phyloP scores from a whole-genome alignment of 345 rosid genomes.

The Salix dunnii region DNA sequence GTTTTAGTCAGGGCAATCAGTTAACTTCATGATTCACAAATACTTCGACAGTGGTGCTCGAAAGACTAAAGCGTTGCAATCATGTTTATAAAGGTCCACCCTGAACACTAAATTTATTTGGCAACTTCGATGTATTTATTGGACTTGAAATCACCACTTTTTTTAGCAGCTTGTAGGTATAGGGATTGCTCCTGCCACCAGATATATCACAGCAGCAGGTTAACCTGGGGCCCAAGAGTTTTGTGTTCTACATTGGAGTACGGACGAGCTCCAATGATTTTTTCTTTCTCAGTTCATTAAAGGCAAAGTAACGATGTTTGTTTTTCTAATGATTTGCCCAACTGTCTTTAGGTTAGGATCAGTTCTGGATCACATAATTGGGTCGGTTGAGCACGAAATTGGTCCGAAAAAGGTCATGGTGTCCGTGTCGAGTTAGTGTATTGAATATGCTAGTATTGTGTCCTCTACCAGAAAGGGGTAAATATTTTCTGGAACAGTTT shows the following conservation, averaged over 20 bases:
- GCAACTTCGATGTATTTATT: background rate
- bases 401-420: conserved; percentile 11
- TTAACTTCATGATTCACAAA: background rate
- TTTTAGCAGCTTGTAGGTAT: conserved; percentile 6
- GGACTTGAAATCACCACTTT: background rate
- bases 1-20: background rate
- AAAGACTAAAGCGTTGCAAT: background rate
- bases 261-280: conserved; percentile 5
- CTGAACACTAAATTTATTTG: background rate
- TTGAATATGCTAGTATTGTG: background rate
- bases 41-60: background rate
- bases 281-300: background rate
- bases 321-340: conserved; percentile 17
- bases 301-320: background rate
- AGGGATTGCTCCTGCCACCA: background rate
- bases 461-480: background rate
- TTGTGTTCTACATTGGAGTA: background rate
- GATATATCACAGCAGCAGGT: background rate
- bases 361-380: conserved; percentile 27
- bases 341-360: conserved; percentile 24
- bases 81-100: background rate
- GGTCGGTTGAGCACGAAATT: conserved; percentile 23
- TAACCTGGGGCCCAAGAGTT: background rate
- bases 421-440: background rate
- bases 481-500: too few species aligned